A percentile compares a stretch with the other conserved stretches of the same genome.
Evolutionary conservation across 2,329 filamentous ascomycete genomes (phyloP).

Genomic region (Colletotrichum brevisporum): DNA sequence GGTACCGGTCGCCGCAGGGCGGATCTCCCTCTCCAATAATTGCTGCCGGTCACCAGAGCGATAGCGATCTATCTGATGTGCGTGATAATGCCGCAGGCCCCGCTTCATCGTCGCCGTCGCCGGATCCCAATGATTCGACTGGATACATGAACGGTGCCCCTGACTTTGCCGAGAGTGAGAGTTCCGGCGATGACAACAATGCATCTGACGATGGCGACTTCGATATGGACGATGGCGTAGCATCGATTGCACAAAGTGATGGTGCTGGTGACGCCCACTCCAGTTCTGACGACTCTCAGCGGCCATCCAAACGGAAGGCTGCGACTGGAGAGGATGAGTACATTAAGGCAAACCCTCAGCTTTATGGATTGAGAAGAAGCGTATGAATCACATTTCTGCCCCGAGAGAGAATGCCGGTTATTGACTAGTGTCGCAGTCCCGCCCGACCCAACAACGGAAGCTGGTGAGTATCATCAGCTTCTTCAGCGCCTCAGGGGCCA

Average conservation of each 20-base stretch:
- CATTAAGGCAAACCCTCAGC: slow-evolving; percentile 91
- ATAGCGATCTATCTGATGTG: slow-evolving; percentile 83
- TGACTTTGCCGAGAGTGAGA: slow-evolving; percentile 61
- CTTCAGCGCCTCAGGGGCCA: slow-evolving; percentile 16
- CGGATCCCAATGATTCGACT: slow-evolving; percentile 57
- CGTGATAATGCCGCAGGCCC: slow-evolving; percentile 69
- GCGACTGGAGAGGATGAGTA: slow-evolving; percentile 81
- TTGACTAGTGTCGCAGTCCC: slow-evolving; percentile 57
- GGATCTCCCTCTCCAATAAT: slow-evolving; percentile 58
- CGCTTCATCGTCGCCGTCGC: slow-evolving; percentile 60
- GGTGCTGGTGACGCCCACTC: slow-evolving; percentile 69
- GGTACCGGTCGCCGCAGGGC: slow-evolving; percentile 71
- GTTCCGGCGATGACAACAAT: slow-evolving; percentile 64
- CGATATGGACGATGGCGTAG: slow-evolving; percentile 71
- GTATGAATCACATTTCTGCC: slow-evolving; percentile 66
- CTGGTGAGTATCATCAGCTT: slow-evolving; percentile 59
- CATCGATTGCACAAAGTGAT: slow-evolving; percentile 62
- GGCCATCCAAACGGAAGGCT: slow-evolving; percentile 80
- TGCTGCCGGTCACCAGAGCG: slow-evolving; percentile 68
- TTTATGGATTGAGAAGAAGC: slow-evolving; percentile 95
- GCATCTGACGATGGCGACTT: slow-evolving; percentile 81
- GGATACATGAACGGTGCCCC: slow-evolving; percentile 57
- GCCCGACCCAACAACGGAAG: slow-evolving; percentile 70
- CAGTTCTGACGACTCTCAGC: slow-evolving; percentile 79
- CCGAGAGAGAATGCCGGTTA: slow-evolving; percentile 29